These are phyloP conservation scores for Tolypocladium inflatum DNA, from an alignment of 2,329 filamentous ascomycete species.

Conservation along the genomic window DNA sequence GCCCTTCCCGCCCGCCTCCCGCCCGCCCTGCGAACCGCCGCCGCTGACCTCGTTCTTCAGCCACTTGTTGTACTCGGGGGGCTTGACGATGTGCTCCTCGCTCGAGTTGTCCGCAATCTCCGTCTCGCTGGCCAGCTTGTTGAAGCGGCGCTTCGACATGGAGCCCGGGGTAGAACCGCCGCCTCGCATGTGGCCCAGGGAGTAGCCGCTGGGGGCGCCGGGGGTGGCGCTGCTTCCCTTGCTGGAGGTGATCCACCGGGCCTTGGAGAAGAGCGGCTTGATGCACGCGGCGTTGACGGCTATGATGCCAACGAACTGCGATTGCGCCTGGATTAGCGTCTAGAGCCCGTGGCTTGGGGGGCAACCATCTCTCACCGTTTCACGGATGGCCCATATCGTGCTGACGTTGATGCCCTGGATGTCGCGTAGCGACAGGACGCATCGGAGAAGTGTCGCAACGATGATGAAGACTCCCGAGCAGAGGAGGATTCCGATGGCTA, in stretches of 20 bases:
- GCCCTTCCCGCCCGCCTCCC: not conserved
- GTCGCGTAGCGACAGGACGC: constrained; percentile 24
- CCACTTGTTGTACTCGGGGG: not conserved
- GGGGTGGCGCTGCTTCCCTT: constrained; percentile 17
- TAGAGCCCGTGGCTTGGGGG: not conserved
- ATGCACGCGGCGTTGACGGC: constrained; percentile 31
- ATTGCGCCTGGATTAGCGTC: not conserved
- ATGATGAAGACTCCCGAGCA: constrained; percentile 35
- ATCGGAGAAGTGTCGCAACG: constrained; percentile 30
- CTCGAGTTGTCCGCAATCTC: constrained; percentile 19
- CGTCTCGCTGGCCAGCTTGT: constrained; percentile 7
- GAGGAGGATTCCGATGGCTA: constrained; percentile 27
- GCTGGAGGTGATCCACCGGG: constrained; percentile 22
- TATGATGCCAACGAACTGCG: constrained; percentile 33
- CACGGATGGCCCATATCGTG: constrained; percentile 33
- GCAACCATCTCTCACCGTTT: constrained; percentile 20
- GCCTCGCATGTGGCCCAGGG: constrained; percentile 15
- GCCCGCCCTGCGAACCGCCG: not conserved
- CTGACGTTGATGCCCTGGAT: constrained; percentile 26
- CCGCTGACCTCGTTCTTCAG: not conserved
- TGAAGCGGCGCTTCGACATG: not conserved
- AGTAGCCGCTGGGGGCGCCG: constrained; percentile 3
- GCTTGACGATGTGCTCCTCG: constrained; percentile 19
- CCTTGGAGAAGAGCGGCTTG: constrained; percentile 26
- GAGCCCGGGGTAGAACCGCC: not conserved